Conservation (phyloP, 192 early-diverging fungal species). For the Neocallimastix lanati region DNA sequence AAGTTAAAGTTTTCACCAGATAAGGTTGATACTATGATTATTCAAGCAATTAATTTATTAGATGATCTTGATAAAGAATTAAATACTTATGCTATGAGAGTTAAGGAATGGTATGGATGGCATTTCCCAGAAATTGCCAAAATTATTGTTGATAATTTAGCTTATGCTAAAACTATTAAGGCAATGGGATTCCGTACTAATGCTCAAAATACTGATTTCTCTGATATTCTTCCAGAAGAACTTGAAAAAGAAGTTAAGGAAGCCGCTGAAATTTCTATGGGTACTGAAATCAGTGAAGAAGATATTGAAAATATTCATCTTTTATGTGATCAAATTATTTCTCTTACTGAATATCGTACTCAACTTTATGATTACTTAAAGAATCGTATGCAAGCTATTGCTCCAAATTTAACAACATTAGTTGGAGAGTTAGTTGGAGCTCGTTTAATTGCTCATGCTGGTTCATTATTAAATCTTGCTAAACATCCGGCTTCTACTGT, state of each 20-base stretch:
- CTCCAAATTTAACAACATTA: constrained; percentile 75
- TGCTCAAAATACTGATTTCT: constrained; percentile 55
- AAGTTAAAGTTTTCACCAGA: constrained; percentile 99
- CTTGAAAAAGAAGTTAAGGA: constrained; percentile 82
- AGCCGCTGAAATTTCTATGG: constrained; percentile 97
- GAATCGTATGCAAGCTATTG: constrained; percentile 87
- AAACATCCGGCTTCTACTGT: constrained; percentile 97
- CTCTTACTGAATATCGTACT: constrained; percentile 80
- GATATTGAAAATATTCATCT: constrained; percentile 90
- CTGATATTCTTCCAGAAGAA: constrained; percentile 74
- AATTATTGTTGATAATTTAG: constrained; percentile 87
- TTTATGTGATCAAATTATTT: constrained; percentile 91
- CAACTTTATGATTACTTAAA: constrained; percentile 93
- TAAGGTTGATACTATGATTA: constrained; percentile 76
- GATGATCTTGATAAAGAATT: constrained; percentile 99
- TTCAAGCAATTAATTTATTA: constrained; percentile 35
- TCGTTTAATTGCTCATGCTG: constrained; percentile 91
- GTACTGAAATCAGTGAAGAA: constrained; percentile 90
- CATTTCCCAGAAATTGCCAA: constrained; percentile 98
- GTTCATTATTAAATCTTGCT: constrained; percentile 86
- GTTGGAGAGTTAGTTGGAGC: constrained; percentile 98
- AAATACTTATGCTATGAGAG: constrained; percentile 94
- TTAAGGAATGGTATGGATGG: constrained; percentile 99
- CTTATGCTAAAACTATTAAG: constrained; percentile 79
- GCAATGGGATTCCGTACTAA: constrained; percentile 75